Percentiles rank a stretch among this genome's conserved stretches.
Evolutionary conservation across 2,329 filamentous ascomycete genomes (phyloP).

Genomic region (Aspergillus udagawae): DNA sequence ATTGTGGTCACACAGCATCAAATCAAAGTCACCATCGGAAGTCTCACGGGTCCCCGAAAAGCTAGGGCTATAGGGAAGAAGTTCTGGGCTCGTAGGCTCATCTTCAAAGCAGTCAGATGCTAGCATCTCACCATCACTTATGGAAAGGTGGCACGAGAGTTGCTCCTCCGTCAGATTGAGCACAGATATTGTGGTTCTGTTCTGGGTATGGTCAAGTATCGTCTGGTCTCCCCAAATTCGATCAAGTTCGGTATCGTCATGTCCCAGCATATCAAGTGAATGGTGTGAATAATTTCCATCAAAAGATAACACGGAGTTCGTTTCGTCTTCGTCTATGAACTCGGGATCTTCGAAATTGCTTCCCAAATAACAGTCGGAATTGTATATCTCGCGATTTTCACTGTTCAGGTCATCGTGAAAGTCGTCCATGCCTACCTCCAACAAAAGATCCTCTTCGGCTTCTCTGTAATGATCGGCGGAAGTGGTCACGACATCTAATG

Average conservation of each 20-base stretch:
- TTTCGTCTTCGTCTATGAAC: neutral
- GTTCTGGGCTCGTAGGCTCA: neutral
- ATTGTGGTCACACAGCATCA: conserved; percentile 7
- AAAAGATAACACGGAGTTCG: conserved; percentile 2
- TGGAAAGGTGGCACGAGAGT: neutral
- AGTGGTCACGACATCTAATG: neutral
- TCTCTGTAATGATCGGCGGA: neutral
- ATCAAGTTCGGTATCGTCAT: neutral
- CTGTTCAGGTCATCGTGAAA: neutral
- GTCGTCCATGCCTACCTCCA: conserved; percentile 1
- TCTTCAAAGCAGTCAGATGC: neutral
- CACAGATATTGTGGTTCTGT: neutral
- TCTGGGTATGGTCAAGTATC: neutral
- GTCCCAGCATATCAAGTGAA: neutral
- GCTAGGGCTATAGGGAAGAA: neutral
- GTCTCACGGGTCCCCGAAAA: neutral
- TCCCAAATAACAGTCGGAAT: conserved; percentile 4
- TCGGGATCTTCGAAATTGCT: neutral
- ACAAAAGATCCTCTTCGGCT: conserved; percentile 2
- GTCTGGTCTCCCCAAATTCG: neutral
- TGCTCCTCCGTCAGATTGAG: neutral
- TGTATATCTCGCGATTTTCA: neutral
- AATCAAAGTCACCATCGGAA: neutral
- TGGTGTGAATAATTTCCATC: neutral
- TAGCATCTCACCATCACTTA: conserved; percentile 3